Base-by-base conservation (phyloP, 2,329 filamentous ascomycete genomes). In the Phyllosticta capitalensis region DNA sequence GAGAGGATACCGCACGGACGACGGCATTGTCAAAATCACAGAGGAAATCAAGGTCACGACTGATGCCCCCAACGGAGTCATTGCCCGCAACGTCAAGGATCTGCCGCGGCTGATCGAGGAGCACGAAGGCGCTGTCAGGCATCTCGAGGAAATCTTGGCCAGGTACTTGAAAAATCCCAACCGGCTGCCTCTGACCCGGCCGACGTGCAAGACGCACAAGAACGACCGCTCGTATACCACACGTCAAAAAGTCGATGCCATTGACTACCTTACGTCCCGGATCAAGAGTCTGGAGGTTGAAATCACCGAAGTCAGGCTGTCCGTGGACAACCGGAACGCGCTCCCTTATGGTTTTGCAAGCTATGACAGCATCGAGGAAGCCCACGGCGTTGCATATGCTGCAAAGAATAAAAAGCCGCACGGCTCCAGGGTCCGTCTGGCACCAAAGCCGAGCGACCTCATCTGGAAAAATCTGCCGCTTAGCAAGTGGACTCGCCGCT, bases 391-490 rank as follows among this genome's bases (percentile, higher is more conserved):
- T 63, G 94, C 92, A 10, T 95, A 88, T 73, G 82, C 86, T 9
- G 84, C 88, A 21, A 88, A 88, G 61, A 89, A 85, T 54, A 94
- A 94, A 76, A 88, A 87, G 65, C 89, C 90, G 0, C 81, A 89
- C 49, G 90, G 90, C 5, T 85, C 90, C 0, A 88, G 83, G 0
- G 83, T 99, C 59, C 80, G 77, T 5, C 80, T 97, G 14, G 92
- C 94, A 0, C 91, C 94, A 1, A 84, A 85, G 61, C 92, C 94
- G 2, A 90, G 89, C 69, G 92, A 97, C 70, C 83, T 99, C 57
- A 95, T 99, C 64, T 99, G 94, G 94, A 87, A 90, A 70, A 99
- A 99, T 68, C 82, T 99, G 76, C 81, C 84, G 5, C 76, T 97
- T 60, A 83, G 80, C 17, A 85, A 85, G 48, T 77, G 82, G 26